Evolutionary conservation across 2,329 filamentous ascomycete species (phyloP), one percentile per base, ranked within the genome.

Genomic region (Dactylellina cionopaga): DNA sequence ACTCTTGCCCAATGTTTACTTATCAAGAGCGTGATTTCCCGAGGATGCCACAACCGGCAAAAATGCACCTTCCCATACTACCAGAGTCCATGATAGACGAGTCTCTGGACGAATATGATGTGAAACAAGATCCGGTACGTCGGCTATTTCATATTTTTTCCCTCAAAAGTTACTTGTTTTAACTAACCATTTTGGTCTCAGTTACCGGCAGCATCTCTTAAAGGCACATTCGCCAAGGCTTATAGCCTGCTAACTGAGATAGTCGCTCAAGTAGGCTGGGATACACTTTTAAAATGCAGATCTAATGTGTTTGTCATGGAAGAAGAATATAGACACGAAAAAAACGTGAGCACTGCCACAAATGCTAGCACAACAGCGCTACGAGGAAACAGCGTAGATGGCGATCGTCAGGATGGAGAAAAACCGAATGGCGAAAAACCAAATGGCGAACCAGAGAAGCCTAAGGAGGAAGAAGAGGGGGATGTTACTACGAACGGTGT

Each of bases 271-370:
- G 97, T 99, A 77, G 95, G 95, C 37, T 99, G 95, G 95, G 95
- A 99, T 77, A 92, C 97, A 79, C 85, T 99, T 19, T 84, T 99
- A 55, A 96, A 92, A 81, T 96, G 96, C 78, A 87, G 95, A 76
- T 98, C 94, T 82, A 93, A 94, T 74, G 95, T 99, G 0, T 99
- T 99, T 77, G 95, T 99, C 51, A 99, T 99, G 95, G 95, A 99
- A 80, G 95, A 99, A 78, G 95, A 99, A 80, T 99, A 99, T 79
- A 88, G 95, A 51, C 90, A 89, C 64, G 95, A 98, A 81, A 92
- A 91, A 80, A 88, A 91, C 64, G 87, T 76, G 13, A 77, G 76
- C 25, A 75, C 75, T 80, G 84, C 82, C 49, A 83, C 83, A 5
- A 86, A 87, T 51, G 84, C 84, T 3, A 80, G 59, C 80, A 80